Conservation (phyloP, 371 early-diverging fungal genomes). For the Mortierella sp. region DNA sequence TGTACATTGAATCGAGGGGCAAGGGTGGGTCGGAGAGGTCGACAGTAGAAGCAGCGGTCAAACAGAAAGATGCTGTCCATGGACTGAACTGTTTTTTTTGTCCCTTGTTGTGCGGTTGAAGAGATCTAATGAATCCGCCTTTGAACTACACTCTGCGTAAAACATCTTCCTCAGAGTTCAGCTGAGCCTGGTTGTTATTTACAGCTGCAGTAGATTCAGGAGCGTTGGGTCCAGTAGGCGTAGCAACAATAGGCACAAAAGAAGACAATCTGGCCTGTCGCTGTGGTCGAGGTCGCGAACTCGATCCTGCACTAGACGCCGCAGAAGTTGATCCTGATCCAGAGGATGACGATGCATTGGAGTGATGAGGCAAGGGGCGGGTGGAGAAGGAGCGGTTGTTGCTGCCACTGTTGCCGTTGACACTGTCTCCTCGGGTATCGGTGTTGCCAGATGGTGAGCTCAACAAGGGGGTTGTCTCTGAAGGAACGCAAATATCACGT, state of each 20-base stretch:
- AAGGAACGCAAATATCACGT: slow-evolving; percentile 67
- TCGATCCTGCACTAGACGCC: background rate
- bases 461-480: slow-evolving; percentile 49
- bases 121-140: no score
- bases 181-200: background rate
- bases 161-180: slow-evolving; percentile 27
- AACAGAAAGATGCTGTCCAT: no score
- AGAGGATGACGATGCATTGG: slow-evolving; percentile 12
- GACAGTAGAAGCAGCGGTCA: background rate
- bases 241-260: background rate
- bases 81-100: background rate
- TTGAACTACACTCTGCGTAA: slow-evolving; percentile 18
- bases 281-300: background rate
- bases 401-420: no score
- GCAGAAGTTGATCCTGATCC: slow-evolving; percentile 10
- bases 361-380: slow-evolving; percentile 12
- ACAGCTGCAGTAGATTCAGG: background rate
- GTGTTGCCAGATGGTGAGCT: background rate
- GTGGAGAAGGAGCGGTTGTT: slow-evolving; percentile 9
- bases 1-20: background rate
- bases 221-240: background rate
- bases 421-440: background rate
- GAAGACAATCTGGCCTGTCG: background rate
- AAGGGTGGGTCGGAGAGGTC: background rate
- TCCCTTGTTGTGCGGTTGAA: background rate